Conservation (phyloP, 2,329 filamentous ascomycete genomes). For the Botrytis fragariae region DNA sequence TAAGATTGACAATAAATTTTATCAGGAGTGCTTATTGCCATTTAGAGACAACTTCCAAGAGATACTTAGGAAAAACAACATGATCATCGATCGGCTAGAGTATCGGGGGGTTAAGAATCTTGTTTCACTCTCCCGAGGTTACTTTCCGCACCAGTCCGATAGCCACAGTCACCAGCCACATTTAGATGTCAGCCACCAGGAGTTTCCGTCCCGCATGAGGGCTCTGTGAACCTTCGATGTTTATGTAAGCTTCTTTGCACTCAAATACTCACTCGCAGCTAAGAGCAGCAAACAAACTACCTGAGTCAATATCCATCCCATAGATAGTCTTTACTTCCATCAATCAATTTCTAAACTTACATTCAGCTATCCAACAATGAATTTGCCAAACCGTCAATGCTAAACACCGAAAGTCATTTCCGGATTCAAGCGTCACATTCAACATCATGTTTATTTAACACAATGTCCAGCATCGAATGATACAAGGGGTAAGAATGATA, state of each 20-base stretch:
- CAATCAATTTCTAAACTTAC: no score
- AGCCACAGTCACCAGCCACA: slow-evolving; percentile 3
- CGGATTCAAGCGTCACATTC: no score
- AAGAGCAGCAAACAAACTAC: no score
- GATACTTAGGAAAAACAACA: neutral
- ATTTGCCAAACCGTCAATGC: no score
- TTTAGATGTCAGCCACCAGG: neutral
- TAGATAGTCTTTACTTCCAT: no score
- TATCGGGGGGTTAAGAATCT: slow-evolving; percentile 5
- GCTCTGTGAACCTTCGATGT: no score
- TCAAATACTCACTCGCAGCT: no score
- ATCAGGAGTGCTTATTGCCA: neutral
- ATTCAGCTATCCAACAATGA: no score
- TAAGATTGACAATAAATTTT: neutral
- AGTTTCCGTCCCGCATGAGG: neutral
- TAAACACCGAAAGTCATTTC: no score
- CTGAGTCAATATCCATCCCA: no score
- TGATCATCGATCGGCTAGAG: neutral
- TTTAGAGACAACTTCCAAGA: neutral
- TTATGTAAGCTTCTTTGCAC: no score
- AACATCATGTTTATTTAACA: neutral
- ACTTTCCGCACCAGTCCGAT: neutral
- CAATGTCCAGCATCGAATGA: neutral
- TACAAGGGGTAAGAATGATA: neutral
- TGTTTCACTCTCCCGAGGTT: neutral